Percentiles rank a stretch among this genome's conserved stretches.
phyloP scores from a whole-genome alignment of 495 filamentous ascomycete species.

The Lasiosphaeriaceae sp. region DNA sequence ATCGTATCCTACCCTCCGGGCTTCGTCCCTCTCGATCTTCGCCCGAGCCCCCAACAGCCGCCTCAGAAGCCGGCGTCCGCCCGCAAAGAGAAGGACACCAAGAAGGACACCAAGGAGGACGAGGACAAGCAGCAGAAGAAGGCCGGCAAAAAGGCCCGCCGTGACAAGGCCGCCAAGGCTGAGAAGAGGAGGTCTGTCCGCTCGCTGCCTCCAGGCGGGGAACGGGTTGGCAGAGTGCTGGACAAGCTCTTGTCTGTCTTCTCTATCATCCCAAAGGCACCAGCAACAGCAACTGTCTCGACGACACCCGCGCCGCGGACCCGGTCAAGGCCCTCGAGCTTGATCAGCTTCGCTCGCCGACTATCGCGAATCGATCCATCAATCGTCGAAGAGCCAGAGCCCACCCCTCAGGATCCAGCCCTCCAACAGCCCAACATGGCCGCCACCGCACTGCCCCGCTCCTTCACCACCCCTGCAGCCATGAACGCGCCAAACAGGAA shows the following conservation, averaged over 20 bases:
- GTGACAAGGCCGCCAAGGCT: conserved; percentile 29
- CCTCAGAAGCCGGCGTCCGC: conserved; percentile 13
- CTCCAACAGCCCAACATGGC: conserved; percentile 23
- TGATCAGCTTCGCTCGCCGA: conserved; percentile 27
- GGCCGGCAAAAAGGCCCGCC: conserved; percentile 26
- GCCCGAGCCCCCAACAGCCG: conserved; percentile 23
- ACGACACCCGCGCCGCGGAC: conserved; percentile 5
- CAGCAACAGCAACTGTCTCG: conserved; percentile 12
- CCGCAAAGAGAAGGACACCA: conserved; percentile 16
- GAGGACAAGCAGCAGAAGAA: conserved; percentile 23
- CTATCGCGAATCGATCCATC: conserved; percentile 20
- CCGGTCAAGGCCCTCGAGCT: conserved; percentile 24
- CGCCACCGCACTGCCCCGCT: conserved; percentile 10
- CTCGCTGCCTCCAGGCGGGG: conserved; percentile 28
- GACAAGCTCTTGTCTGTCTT: conserved; percentile 41
- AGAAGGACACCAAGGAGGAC: conserved; percentile 21
- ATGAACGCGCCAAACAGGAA: conserved; percentile 31
- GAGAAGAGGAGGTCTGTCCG: conserved; percentile 32
- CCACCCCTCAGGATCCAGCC: not conserved
- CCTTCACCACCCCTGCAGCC: conserved; percentile 5
- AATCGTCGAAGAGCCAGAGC: not conserved
- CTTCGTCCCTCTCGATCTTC: conserved; percentile 46
- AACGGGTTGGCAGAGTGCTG: conserved; percentile 28
- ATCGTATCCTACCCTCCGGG: conserved; percentile 52
- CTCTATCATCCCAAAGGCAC: conserved; percentile 20